Evolutionary conservation across 2,329 filamentous ascomycete genomes (phyloP).

Genomic region (Simplicillium sp.): DNA sequence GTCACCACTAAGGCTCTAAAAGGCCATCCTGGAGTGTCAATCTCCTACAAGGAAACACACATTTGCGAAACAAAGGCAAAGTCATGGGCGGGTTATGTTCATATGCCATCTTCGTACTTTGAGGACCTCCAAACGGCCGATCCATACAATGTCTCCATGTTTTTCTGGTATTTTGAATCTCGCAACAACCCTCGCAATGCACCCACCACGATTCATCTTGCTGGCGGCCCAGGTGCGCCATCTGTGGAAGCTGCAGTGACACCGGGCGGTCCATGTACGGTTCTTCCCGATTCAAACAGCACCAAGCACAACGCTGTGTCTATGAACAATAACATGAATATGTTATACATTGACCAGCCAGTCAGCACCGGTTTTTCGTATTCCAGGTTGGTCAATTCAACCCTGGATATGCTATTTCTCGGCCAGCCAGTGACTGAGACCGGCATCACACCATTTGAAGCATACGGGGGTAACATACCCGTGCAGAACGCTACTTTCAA

Average conservation of each 20-base stretch:
- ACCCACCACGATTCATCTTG: constrained; percentile 44
- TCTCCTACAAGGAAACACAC: constrained; percentile 3
- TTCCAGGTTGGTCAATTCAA: constrained; percentile 50
- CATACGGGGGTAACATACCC: too few species aligned
- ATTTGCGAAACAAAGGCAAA: constrained; percentile 4
- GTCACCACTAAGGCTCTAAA: background rate
- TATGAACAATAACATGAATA: constrained; percentile 43
- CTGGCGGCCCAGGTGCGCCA: constrained; percentile 52
- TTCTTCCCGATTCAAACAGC: constrained; percentile 36
- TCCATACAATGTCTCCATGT: constrained; percentile 15
- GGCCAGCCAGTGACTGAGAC: too few species aligned
- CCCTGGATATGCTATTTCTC: constrained; percentile 33
- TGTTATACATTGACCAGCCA: constrained; percentile 47
- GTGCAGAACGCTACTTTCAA: constrained; percentile 8
- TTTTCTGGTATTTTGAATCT: constrained; percentile 35
- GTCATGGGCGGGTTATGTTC: constrained; percentile 4
- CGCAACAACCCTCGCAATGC: constrained; percentile 17
- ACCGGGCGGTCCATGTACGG: constrained; percentile 19
- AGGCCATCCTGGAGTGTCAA: constrained; percentile 1
- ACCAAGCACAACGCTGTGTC: constrained; percentile 47
- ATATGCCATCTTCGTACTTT: constrained; percentile 4
- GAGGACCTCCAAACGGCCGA: constrained; percentile 2
- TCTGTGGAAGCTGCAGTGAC: constrained; percentile 18
- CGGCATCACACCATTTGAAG: too few species aligned
- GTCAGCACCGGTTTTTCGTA: constrained; percentile 58